These are phyloP conservation scores for Syzygium aromaticum DNA, from an alignment of 345 rosid species.

Conservation along the genomic window DNA sequence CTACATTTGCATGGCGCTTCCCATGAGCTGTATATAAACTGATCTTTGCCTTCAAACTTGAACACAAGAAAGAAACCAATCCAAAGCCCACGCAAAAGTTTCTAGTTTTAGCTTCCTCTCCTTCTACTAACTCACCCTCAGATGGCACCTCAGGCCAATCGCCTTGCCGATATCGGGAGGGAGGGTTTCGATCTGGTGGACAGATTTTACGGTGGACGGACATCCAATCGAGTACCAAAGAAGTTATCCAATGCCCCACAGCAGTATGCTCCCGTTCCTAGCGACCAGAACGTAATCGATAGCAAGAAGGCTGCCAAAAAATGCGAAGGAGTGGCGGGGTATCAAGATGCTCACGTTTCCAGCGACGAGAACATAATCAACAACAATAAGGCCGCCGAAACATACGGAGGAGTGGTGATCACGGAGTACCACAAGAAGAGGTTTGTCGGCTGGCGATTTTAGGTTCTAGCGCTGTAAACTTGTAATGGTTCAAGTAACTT, in stretches of 20 bases:
- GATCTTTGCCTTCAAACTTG: not conserved
- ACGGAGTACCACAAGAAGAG: not conserved
- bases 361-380: not conserved
- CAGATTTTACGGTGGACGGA: not conserved
- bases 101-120: not conserved
- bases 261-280: not conserved
- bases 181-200: not conserved
- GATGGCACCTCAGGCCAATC: not conserved
- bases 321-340: not conserved
- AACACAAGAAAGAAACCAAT: not conserved
- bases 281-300: not conserved
- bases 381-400: not conserved
- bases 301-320: not conserved
- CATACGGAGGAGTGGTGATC: not conserved
- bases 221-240: not conserved
- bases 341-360: not conserved
- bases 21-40: not conserved
- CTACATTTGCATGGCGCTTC: not conserved
- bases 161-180: not conserved
- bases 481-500: not conserved
- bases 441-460: not conserved
- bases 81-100: not conserved
- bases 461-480: not conserved
- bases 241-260: not conserved
- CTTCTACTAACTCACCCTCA: not conserved